A percentile compares a stretch with the other conserved stretches of the same genome.
Evolutionary conservation across 2,329 filamentous ascomycete genomes (phyloP).

Genomic region (Pseudonectria foliicola): DNA sequence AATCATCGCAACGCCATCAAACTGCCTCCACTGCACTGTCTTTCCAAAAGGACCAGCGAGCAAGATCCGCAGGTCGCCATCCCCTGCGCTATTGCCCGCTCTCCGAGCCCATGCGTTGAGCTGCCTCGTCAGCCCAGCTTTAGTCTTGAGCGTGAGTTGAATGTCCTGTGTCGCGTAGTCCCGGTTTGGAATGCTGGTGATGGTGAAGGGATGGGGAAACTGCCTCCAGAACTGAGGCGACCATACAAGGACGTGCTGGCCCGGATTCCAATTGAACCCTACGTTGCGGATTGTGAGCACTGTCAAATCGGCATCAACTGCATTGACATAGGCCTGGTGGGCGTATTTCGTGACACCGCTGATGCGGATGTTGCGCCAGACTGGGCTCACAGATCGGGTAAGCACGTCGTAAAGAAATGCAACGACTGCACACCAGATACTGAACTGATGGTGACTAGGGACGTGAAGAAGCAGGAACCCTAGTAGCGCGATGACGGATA

Average conservation of each 20-base stretch:
- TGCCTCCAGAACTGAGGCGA: conserved; percentile 16
- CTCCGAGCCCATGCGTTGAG: conserved; percentile 18
- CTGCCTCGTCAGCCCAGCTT: conserved; percentile 14
- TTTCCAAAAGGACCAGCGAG: conserved; percentile 17
- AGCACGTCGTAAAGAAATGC: conserved; percentile 19
- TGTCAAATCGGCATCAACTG: conserved; percentile 16
- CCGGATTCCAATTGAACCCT: conserved; percentile 16
- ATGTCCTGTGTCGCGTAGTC: conserved; percentile 12
- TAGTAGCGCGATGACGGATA: conserved; percentile 15
- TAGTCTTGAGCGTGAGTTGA: conserved; percentile 17
- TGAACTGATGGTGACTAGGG: conserved; percentile 20
- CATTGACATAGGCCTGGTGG: conserved; percentile 11
- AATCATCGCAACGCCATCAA: conserved; percentile 16
- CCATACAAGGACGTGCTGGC: conserved; percentile 22
- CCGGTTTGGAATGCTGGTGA: conserved; percentile 8
- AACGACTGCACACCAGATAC: conserved; percentile 21
- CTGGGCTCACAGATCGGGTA: conserved; percentile 18
- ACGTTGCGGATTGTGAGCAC: conserved; percentile 14
- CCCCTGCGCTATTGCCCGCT: conserved; percentile 5
- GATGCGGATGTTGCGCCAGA: conserved; percentile 18
- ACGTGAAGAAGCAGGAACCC: conserved; percentile 18
- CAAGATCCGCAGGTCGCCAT: conserved; percentile 11
- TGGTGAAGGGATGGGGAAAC: conserved; percentile 20
- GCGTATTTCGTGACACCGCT: conserved; percentile 12
- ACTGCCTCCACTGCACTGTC: conserved; percentile 18